Evolutionary conservation across 2,329 filamentous ascomycete genomes (phyloP).

Genomic region (Cordyceps fumosorosea): DNA sequence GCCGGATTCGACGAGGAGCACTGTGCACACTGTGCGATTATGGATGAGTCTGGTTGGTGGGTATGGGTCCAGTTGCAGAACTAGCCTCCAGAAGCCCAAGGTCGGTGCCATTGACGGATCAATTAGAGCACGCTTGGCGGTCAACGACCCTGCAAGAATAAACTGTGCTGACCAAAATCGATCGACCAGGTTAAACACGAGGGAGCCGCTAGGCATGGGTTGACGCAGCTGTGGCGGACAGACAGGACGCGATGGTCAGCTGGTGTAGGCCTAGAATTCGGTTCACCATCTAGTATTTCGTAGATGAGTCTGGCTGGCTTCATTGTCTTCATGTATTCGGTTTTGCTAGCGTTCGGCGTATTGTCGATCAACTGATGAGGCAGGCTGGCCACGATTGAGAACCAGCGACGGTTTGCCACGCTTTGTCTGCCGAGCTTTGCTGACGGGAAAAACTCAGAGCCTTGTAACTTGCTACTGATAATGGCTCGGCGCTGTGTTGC

Average conservation of each 20-base stretch:
- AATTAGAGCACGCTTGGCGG: neutral
- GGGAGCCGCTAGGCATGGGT: conserved; percentile 4
- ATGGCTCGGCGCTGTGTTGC: neutral
- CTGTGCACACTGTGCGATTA: conserved; percentile 4
- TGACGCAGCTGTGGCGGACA: neutral
- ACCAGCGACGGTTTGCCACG: too few relatives aligned
- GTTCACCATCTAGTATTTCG: neutral
- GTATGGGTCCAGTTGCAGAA: neutral
- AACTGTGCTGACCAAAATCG: conserved; percentile 7
- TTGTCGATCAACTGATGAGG: neutral
- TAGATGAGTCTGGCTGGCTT: neutral
- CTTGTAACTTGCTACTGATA: neutral
- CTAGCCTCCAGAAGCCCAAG: neutral
- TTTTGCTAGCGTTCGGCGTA: neutral
- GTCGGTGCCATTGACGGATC: neutral
- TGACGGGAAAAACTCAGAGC: neutral
- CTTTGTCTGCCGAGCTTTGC: too few relatives aligned
- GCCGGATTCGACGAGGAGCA: neutral
- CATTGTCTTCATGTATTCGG: neutral
- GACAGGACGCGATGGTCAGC: neutral
- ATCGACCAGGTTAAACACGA: conserved; percentile 2
- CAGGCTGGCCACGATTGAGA: neutral
- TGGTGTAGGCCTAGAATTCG: neutral
- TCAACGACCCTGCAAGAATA: neutral
- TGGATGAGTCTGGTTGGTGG: neutral